Conservation (phyloP, 306 rosid genomes). For the Sicyos baderoa region DNA sequence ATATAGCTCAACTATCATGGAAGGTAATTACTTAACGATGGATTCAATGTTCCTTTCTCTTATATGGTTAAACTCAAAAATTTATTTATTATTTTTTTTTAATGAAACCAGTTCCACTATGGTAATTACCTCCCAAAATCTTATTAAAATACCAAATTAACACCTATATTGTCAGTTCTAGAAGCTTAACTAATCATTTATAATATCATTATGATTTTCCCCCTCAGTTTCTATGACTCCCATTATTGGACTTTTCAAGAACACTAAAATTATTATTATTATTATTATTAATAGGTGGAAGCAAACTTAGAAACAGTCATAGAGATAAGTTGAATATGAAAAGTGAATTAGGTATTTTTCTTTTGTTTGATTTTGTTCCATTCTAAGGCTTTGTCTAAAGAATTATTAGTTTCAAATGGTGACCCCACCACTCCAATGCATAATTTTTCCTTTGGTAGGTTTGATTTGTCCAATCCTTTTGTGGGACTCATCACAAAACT, state of each 20-base stretch:
- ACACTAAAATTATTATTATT: background rate
- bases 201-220: background rate
- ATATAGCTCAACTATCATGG: no score
- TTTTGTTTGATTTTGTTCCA: constrained; percentile 31
- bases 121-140: background rate
- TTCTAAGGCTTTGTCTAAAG: constrained; percentile 16
- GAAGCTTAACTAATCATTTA: background rate
- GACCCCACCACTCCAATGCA: background rate
- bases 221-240: background rate
- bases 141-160: background rate
- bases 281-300: background rate
- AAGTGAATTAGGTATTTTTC: constrained; percentile 43
- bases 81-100: no score
- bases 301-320: constrained; percentile 10
- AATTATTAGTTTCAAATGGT: constrained; percentile 15
- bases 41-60: no score
- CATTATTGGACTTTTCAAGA: background rate
- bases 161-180: no score
- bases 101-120: background rate
- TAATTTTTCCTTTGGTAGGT: constrained; percentile 23
- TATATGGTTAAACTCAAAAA: no score
- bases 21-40: no score
- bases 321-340: constrained; percentile 11
- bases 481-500: background rate
- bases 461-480: constrained; percentile 28